Evolutionary conservation across 1,284 basidiomycete genomes (phyloP).

Genomic region (Erythrobasidium hasegawianum): DNA sequence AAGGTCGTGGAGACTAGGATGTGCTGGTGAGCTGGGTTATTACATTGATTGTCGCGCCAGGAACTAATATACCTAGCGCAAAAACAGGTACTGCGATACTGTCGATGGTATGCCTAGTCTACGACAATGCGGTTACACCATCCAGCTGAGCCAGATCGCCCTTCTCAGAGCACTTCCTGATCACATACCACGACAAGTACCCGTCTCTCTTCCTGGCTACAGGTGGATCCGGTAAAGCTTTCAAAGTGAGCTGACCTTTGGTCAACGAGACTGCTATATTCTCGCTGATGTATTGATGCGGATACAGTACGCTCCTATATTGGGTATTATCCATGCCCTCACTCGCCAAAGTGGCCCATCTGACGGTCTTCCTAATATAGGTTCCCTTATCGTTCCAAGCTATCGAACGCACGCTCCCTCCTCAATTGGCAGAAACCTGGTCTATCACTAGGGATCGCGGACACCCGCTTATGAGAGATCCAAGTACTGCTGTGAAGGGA

Average conservation of each 20-base stretch:
- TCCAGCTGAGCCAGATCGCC: too few species aligned
- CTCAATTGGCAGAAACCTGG: slow-evolving; percentile 32
- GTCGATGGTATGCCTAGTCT: slow-evolving; percentile 54
- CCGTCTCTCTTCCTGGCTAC: slow-evolving; percentile 66
- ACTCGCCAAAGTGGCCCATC: too few species aligned
- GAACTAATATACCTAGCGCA: slow-evolving; percentile 70
- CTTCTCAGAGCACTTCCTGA: slow-evolving; percentile 66
- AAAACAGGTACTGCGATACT: slow-evolving; percentile 37
- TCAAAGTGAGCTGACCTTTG: slow-evolving; percentile 60
- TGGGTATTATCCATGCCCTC: too few species aligned
- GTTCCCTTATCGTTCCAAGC: slow-evolving; percentile 19
- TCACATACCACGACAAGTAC: slow-evolving; percentile 62
- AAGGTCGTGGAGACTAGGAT: slow-evolving; percentile 66
- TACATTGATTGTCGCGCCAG: too few species aligned
- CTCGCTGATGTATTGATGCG: too few species aligned
- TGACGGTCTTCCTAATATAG: too few species aligned
- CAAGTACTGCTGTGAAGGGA: slow-evolving; percentile 12
- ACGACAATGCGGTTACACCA: too few species aligned
- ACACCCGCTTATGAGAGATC: slow-evolving; percentile 25
- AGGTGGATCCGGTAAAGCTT: slow-evolving; percentile 74
- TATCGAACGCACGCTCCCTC: slow-evolving; percentile 25
- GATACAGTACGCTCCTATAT: slow-evolving; percentile 16
- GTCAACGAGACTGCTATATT: too few species aligned
- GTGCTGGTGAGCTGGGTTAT: slow-evolving; percentile 80
- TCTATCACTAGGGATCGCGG: background rate